Evolutionary conservation across 495 filamentous ascomycete genomes (phyloP), one percentile per base, ranked within the genome.

Genomic region (Podospora tetraspora): DNA sequence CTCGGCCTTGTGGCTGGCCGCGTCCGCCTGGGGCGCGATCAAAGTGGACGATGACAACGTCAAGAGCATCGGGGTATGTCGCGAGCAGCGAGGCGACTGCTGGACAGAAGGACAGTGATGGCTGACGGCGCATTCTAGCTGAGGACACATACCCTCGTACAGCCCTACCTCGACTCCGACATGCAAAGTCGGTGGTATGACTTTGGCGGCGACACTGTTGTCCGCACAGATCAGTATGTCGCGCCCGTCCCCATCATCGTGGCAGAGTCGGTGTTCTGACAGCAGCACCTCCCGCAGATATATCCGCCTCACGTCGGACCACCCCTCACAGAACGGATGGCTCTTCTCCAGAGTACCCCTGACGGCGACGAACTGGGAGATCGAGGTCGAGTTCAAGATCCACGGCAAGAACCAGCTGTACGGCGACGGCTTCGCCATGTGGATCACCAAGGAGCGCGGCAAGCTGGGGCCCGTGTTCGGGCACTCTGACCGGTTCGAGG

Each of bases 161-260:
- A 84, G 91, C 96, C 96, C 61, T 99, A 97, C 79, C 86, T 99
- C 61, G 95, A 98, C 80, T 93, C 92, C 67, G 96, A 99, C 79
- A 94, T 98, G 89, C 92, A 97, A 85, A 97, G 91, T 83, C 91
- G 96, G 80, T 99, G 95, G 93, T 99, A 92, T 79, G 96, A 99
- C 82, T 99, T 96, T 86, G 96, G 96, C 75, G 95, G 94, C 74
- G 92, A 97, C 78, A 96, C 95, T 6, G 87, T 99, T 71, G 84
- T 98, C 75, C 90, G 96, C 61, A 91, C 93, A 70, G 96, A 99
- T 79, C 88, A 92, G 90, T 97, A 88, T 69, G 83, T 52, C 43
- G 43, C 16, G 43, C 43, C 43, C 43, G 43, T n/a, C 43, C 43
- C 43, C 27, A 27, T 27, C 27, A 8, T 52, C 2, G 43, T 52